A percentile compares a stretch with the other conserved stretches of the same genome.
Evolutionary conservation across 2,329 filamentous ascomycete genomes (phyloP).

Genomic region (Paradendryphiella salina): DNA sequence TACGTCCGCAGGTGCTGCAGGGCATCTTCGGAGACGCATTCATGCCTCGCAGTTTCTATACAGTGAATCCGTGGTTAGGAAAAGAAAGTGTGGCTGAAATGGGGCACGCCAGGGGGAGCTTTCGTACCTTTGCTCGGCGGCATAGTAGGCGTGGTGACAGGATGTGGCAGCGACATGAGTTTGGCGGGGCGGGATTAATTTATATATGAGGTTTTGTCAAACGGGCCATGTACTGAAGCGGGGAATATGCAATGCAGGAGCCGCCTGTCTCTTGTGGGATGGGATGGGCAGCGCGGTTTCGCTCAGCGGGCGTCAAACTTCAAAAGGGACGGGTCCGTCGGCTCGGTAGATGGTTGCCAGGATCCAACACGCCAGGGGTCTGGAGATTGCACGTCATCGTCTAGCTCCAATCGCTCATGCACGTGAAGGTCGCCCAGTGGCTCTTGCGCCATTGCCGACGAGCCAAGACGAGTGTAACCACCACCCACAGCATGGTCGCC

Average conservation of each 20-base stretch:
- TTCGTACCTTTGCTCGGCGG: conserved; percentile 44
- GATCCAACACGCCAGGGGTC: conserved; percentile 6
- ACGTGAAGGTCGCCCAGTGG: conserved; percentile 15
- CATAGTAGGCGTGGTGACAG: conserved; percentile 45
- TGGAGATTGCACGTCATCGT: conserved; percentile 17
- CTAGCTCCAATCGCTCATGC: conserved; percentile 13
- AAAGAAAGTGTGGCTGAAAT: neutral
- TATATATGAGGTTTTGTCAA: conserved; percentile 21
- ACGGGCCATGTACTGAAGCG: conserved; percentile 21
- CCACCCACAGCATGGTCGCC: neutral
- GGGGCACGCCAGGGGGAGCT: conserved; percentile 8
- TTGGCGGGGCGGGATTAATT: conserved; percentile 30
- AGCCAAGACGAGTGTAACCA: too few relatives aligned
- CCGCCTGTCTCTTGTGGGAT: conserved; percentile 20
- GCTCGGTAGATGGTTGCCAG: conserved; percentile 16
- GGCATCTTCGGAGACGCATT: conserved; percentile 81
- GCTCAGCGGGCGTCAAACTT: conserved; percentile 16
- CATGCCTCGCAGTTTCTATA: conserved; percentile 66
- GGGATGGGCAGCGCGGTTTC: conserved; percentile 10
- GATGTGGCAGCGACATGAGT: conserved; percentile 44
- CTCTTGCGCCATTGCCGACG: neutral
- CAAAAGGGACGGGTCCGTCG: conserved; percentile 22
- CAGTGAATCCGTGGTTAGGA: conserved; percentile 16
- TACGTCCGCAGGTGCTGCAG: conserved; percentile 90
- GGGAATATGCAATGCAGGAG: conserved; percentile 19